phyloP scores from a whole-genome alignment of 2,329 filamentous ascomycete genomes.

The Apiospora arundinis region DNA sequence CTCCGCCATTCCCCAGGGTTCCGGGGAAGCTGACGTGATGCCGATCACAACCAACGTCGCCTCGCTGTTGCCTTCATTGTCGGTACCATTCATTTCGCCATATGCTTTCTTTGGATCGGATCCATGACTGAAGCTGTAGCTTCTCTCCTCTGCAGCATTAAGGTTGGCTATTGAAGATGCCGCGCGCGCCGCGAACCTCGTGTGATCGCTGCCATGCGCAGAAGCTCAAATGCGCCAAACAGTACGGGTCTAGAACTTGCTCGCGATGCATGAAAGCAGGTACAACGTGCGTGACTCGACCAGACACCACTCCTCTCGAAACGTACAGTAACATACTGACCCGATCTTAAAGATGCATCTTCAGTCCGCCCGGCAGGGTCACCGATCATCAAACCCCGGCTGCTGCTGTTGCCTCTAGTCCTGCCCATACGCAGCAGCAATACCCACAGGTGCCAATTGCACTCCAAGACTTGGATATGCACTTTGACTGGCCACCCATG shows the following conservation, averaged over 20 bases:
- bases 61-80: neutral
- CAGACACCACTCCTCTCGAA: constrained; percentile 25
- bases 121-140: no score
- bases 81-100: neutral
- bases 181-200: constrained; percentile 36
- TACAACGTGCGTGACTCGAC: constrained; percentile 41
- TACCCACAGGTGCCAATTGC: constrained; percentile 24
- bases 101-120: no score
- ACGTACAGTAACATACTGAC: neutral
- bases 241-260: constrained; percentile 43
- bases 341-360: neutral
- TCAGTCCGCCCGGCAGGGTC: neutral
- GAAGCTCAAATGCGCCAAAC: constrained; percentile 53
- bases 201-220: constrained; percentile 55
- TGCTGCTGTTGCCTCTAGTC: neutral
- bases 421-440: neutral
- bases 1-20: neutral
- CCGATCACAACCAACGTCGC: neutral
- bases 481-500: constrained; percentile 33
- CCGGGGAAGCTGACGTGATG: constrained; percentile 5
- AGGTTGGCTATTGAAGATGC: constrained; percentile 23
- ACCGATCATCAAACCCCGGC: neutral
- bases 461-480: constrained; percentile 26
- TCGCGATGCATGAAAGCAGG: constrained; percentile 50
- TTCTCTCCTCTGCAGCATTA: no score